Percentiles rank a stretch among this genome's conserved stretches.
Evolutionary conservation across 306 rosid species (phyloP).

Genomic region (Acacia melanoxylon): DNA sequence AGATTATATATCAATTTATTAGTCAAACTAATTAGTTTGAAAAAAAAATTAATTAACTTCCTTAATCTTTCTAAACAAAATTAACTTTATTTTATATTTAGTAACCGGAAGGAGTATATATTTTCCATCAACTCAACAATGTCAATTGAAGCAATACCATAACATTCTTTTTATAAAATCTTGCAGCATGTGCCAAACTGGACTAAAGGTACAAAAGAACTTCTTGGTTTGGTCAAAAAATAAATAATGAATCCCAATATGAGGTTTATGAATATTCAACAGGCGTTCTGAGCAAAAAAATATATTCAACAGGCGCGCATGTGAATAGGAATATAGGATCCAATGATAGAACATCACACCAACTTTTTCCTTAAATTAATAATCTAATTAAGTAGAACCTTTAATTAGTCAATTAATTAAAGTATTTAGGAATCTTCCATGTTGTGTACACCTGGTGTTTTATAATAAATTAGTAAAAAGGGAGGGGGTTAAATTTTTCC

Average conservation of each 20-base stretch:
- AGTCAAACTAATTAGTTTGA: too few species aligned
- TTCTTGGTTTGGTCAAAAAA: not conserved
- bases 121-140: too few species aligned
- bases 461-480: not conserved
- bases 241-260: not conserved
- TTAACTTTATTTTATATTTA: too few species aligned
- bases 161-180: too few species aligned
- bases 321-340: not conserved
- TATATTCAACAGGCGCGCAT: not conserved
- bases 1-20: too few species aligned
- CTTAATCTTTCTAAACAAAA: too few species aligned
- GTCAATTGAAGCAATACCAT: too few species aligned
- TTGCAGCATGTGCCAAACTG: not conserved
- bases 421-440: not conserved
- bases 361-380: not conserved
- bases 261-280: not conserved
- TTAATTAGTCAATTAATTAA: not conserved
- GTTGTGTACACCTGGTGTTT: not conserved
- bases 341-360: not conserved
- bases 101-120: too few species aligned
- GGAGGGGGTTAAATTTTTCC: not conserved
- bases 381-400: not conserved
- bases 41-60: too few species aligned
- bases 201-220: not conserved
- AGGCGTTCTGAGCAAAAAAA: too few species aligned